A percentile compares a stretch with the other conserved stretches of the same genome.
Conservation (phyloP, 75 land plant species). For the Larix kaempferi region DNA sequence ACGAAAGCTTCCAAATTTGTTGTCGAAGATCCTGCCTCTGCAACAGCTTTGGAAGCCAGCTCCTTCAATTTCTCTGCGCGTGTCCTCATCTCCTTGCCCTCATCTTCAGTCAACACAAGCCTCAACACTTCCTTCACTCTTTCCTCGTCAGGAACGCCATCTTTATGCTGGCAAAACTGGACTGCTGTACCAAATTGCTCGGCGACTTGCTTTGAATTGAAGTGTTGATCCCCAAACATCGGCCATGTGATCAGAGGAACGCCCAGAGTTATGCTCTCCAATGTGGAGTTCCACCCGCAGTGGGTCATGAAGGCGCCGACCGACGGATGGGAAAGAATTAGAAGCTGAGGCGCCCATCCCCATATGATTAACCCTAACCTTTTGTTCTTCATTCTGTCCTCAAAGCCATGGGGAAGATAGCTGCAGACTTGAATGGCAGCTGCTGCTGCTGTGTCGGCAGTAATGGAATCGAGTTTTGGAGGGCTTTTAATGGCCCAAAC, state of each 20-base stretch:
- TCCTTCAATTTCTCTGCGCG: constrained; percentile 44
- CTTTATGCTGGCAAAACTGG: not conserved
- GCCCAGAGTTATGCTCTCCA: constrained; percentile 18
- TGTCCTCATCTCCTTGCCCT: constrained; percentile 39
- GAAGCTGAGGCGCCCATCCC: constrained; percentile 28
- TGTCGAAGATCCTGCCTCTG: constrained; percentile 53
- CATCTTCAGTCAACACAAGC: not conserved
- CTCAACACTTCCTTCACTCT: not conserved
- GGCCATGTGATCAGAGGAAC: constrained; percentile 26
- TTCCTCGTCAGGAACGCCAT: not conserved
- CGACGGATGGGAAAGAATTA: constrained; percentile 11
- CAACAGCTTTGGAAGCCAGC: constrained; percentile 39
- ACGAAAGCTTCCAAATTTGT: constrained; percentile 36
- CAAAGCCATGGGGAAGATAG: constrained; percentile 2
- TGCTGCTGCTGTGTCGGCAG: not conserved
- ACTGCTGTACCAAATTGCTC: not conserved
- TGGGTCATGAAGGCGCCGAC: constrained; percentile 25
- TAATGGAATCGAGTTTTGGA: not conserved
- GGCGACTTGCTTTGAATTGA: not conserved
- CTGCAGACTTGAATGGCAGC: too few relatives aligned
- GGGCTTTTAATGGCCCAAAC: constrained; percentile 25
- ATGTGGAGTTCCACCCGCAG: constrained; percentile 29
- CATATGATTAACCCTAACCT: not conserved
- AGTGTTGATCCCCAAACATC: constrained; percentile 13
- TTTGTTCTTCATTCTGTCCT: constrained; percentile 1